Evolutionary conservation across 2,329 filamentous ascomycete species (phyloP), one percentile per base, ranked within the genome.

Genomic region (Byssoonygena ceratinophila): DNA sequence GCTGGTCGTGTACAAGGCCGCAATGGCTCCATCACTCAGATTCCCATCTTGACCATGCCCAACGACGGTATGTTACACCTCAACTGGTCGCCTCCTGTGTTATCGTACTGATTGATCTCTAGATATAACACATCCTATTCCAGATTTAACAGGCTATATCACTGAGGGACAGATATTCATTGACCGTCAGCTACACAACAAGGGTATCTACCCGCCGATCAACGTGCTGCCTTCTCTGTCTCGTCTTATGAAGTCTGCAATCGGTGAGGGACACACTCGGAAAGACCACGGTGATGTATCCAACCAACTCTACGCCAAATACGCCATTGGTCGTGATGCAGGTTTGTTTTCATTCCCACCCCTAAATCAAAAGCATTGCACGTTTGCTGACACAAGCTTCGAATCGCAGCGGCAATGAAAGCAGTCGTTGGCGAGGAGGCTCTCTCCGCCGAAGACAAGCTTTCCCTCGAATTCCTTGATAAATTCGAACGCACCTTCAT

Each of bases 181-280:
- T 65, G 92, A 98, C 71, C 88, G 91, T 74, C 83, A 85, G 66
- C 78, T 98, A 50, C 71, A 89, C 78, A 98, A 98, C 80, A 92
- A 92, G 76, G 91, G 90, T 74, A 84, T 98, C 74, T 96, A 95
- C 77, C 92, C 92, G 50, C 92, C 92, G 18, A 98, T 98, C 77
- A 98, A 98, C 76, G 92, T 98, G 59, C 77, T 98, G 57, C 92
- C 92, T 22, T 98, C 92, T 45, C 84, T 98, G 36, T 98, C 92
- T 22, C 92, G 92, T 81, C 85, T 98, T 68, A 98, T 98, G 92
- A 98, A 98, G 75, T 98, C 92, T 65, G 92, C 92, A 70, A 98
- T 98, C 66, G 92, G 92, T 63, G 90, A 97, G 74, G 88, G 88
- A 59, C 91, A 90, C 79, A 98, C 92, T 23, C 86, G 92, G 64